These are phyloP conservation scores for Actinomucor elegans DNA, from an alignment of 371 early-diverging fungal genomes.

Conservation along the genomic window DNA sequence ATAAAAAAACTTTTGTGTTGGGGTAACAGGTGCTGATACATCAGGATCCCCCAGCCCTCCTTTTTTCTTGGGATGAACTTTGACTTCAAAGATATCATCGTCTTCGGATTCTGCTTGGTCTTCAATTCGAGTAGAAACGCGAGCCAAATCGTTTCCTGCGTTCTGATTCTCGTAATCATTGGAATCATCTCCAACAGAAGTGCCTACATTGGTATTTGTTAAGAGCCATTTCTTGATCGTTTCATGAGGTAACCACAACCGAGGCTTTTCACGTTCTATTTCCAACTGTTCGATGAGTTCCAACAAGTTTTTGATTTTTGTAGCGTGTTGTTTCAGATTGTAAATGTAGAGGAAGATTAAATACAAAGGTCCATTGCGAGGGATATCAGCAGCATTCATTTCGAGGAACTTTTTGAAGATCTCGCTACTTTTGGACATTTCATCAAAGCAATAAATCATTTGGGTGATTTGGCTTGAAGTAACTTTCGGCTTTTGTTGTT, in stretches of 20 bases:
- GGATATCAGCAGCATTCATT: conserved; percentile 11
- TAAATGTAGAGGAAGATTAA: conserved; percentile 25
- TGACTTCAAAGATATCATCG: conserved; percentile 1
- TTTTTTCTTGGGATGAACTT: neutral
- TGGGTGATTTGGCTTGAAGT: neutral
- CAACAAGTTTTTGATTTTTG: conserved; percentile 5
- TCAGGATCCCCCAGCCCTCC: conserved; percentile 30
- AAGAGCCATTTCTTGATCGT: conserved; percentile 27
- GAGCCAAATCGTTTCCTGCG: conserved; percentile 8
- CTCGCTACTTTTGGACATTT: neutral
- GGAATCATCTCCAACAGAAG: conserved; percentile 14
- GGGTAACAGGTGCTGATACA: conserved; percentile 34
- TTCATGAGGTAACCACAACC: conserved; percentile 30
- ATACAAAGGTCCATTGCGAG: conserved; percentile 24
- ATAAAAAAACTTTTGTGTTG: conserved; percentile 26
- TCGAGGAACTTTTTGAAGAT: conserved; percentile 11
- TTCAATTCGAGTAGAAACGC: conserved; percentile 12
- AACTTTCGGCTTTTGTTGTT: neutral
- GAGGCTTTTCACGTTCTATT: conserved; percentile 1
- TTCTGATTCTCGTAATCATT: conserved; percentile 6
- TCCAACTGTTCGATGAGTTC: conserved; percentile 21
- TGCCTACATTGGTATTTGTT: conserved; percentile 9
- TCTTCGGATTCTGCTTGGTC: neutral
- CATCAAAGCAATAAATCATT: conserved; percentile 2
- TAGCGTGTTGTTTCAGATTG: conserved; percentile 24